These are phyloP conservation scores for Corchorus olitorius DNA, from an alignment of 345 rosid genomes.

Conservation along the genomic window DNA sequence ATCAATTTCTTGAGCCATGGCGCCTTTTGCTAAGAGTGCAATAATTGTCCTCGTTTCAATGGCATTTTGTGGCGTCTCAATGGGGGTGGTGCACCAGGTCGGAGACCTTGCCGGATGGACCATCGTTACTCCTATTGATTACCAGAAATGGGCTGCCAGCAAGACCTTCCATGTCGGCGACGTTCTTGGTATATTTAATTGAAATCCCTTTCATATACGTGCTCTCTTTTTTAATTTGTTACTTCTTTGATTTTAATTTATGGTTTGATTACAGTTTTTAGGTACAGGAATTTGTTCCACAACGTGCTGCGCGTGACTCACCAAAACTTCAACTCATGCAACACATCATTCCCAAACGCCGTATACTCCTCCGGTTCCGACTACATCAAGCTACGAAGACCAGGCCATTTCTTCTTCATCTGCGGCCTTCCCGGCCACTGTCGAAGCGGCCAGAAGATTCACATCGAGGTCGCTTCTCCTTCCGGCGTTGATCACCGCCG, in stretches of 20 bases:
- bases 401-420: slow-evolving; percentile 23
- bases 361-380: slow-evolving; percentile 22
- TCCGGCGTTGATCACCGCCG: not conserved
- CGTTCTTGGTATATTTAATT: slow-evolving; percentile 17
- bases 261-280: slow-evolving; percentile 20
- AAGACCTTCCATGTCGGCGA: slow-evolving; percentile 20
- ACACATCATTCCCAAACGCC: slow-evolving; percentile 4
- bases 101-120: slow-evolving; percentile 33
- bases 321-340: slow-evolving; percentile 14
- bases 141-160: slow-evolving; percentile 27
- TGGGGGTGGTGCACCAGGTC: slow-evolving; percentile 15
- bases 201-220: too few relatives aligned
- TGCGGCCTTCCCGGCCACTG: slow-evolving; percentile 26
- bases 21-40: not conserved
- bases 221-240: too few relatives aligned
- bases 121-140: slow-evolving; percentile 19
- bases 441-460: slow-evolving; percentile 19
- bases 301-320: slow-evolving; percentile 22
- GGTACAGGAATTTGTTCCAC: slow-evolving; percentile 10
- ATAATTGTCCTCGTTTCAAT: not conserved
- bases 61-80: not conserved
- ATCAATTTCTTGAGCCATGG: not conserved
- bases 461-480: slow-evolving; percentile 6
- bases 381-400: not conserved
- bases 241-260: not conserved